Percentiles rank a stretch among this genome's conserved stretches.
Conservation (phyloP, 2,329 filamentous ascomycete genomes). For the Hymenoscyphus fructigenus region DNA sequence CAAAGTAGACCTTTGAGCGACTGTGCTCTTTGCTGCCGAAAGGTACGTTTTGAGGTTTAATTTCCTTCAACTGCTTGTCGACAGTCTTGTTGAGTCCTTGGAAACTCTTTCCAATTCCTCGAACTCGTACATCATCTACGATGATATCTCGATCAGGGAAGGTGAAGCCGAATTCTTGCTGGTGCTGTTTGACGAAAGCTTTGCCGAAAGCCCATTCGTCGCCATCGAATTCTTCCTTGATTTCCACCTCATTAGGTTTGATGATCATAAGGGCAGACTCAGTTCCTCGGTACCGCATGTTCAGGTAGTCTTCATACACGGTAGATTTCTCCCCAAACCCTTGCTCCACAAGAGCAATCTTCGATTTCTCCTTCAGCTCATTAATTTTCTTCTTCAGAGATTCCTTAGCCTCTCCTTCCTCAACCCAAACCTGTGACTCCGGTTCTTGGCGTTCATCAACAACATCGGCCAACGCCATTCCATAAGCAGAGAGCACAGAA, state of each 20-base stretch:
- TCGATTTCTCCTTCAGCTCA: slow-evolving; percentile 75
- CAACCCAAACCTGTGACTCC: slow-evolving; percentile 60
- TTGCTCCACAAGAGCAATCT: slow-evolving; percentile 66
- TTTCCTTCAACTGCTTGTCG: slow-evolving; percentile 74
- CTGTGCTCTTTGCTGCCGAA: slow-evolving; percentile 60
- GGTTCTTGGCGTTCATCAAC: slow-evolving; percentile 87
- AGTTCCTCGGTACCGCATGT: slow-evolving; percentile 88
- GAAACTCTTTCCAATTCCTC: slow-evolving; percentile 88
- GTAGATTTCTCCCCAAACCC: slow-evolving; percentile 76
- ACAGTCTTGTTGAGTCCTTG: slow-evolving; percentile 77
- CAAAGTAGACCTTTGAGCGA: slow-evolving; percentile 76
- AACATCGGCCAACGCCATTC: slow-evolving; percentile 88
- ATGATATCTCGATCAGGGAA: slow-evolving; percentile 83
- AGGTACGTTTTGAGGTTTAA: slow-evolving; percentile 52
- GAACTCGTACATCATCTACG: slow-evolving; percentile 82
- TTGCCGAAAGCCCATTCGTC: slow-evolving; percentile 79
- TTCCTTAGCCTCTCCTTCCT: slow-evolving; percentile 55
- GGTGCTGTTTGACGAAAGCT: slow-evolving; percentile 83
- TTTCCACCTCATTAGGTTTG: slow-evolving; percentile 56
- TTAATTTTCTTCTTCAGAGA: slow-evolving; percentile 73
- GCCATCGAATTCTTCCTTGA: not conserved
- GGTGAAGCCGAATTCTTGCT: slow-evolving; percentile 91
- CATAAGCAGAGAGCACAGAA: slow-evolving; percentile 84
- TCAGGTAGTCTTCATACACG: slow-evolving; percentile 87
- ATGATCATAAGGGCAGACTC: slow-evolving; percentile 90